A percentile compares a stretch with the other conserved stretches of the same genome.
phyloP scores from a whole-genome alignment of 176 grass and related monocot species.

The Pontederia crassipes region DNA sequence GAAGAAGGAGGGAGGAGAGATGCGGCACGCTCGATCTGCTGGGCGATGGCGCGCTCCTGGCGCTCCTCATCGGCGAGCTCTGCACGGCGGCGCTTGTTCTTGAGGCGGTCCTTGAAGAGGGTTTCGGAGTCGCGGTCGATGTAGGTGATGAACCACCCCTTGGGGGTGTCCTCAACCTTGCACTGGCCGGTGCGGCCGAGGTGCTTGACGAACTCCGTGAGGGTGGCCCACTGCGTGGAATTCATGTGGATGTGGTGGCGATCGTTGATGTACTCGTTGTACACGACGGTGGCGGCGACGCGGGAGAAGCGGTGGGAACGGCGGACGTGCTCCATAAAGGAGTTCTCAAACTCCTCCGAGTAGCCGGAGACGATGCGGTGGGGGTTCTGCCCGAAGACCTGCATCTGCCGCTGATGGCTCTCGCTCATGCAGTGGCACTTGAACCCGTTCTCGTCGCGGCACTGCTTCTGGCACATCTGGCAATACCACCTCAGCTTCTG shows the following conservation, averaged over 20 bases:
- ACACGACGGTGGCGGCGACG: conserved; percentile 58
- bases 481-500: conserved; percentile 97
- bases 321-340: conserved; percentile 51
- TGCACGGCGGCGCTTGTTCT: conserved; percentile 53
- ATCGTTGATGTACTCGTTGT: not conserved
- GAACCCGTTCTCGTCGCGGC: conserved; percentile 85
- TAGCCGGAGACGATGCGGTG: conserved; percentile 52
- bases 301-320: conserved; percentile 75
- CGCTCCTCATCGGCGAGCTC: conserved; percentile 74
- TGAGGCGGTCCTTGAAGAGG: conserved; percentile 63
- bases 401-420: conserved; percentile 95
- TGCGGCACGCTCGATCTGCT: conserved; percentile 33
- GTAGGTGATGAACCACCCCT: conserved; percentile 87
- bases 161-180: conserved; percentile 91
- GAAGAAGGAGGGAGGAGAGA: not conserved
- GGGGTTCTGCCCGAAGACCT: conserved; percentile 76
- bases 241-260: conserved; percentile 11
- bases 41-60: conserved; percentile 63
- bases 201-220: not conserved
- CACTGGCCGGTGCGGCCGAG: conserved; percentile 14
- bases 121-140: conserved; percentile 70
- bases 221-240: conserved; percentile 4
- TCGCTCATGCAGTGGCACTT: conserved; percentile 96
- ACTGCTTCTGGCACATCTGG: conserved; percentile 99
- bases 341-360: conserved; percentile 68